phyloP scores from a whole-genome alignment of 2,329 filamentous ascomycete genomes.

The Venturia nashicola region DNA sequence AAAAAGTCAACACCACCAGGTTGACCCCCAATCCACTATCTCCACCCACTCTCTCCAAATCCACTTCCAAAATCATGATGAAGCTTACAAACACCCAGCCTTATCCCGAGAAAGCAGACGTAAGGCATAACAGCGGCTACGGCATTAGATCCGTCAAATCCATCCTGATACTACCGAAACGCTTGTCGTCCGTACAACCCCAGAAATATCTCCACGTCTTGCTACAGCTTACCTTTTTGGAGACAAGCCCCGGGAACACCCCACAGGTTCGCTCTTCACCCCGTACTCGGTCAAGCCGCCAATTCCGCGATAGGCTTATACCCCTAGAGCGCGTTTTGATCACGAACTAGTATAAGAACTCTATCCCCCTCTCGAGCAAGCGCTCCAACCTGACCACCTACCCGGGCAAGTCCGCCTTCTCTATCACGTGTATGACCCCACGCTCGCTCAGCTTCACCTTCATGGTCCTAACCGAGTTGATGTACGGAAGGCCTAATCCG shows the following conservation, averaged over 20 bases:
- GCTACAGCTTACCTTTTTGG: neutral
- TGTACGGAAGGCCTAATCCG: too few species aligned
- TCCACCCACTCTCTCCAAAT: neutral
- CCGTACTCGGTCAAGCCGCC: neutral
- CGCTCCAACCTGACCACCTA: too few species aligned
- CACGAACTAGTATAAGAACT: too few species aligned
- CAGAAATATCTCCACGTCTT: too few species aligned
- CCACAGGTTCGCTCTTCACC: neutral
- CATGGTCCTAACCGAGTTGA: too few species aligned
- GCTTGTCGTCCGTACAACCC: too few species aligned
- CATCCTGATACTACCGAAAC: neutral
- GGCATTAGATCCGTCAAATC: neutral
- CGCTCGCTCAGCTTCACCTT: too few species aligned
- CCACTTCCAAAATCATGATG: neutral
- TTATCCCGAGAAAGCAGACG: neutral
- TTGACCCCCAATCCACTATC: conserved; percentile 25
- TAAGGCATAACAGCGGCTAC: too few species aligned
- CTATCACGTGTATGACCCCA: too few species aligned
- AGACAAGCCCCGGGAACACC: neutral
- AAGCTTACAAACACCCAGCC: neutral
- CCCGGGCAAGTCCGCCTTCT: too few species aligned
- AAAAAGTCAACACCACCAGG: conserved; percentile 34
- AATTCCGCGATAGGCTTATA: neutral
- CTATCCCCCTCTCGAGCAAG: too few species aligned
- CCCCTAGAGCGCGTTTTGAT: too few species aligned